Evolutionary conservation across 2,329 filamentous ascomycete species (phyloP), one percentile per base, ranked within the genome.

Genomic region (Fusarium albosuccineum): DNA sequence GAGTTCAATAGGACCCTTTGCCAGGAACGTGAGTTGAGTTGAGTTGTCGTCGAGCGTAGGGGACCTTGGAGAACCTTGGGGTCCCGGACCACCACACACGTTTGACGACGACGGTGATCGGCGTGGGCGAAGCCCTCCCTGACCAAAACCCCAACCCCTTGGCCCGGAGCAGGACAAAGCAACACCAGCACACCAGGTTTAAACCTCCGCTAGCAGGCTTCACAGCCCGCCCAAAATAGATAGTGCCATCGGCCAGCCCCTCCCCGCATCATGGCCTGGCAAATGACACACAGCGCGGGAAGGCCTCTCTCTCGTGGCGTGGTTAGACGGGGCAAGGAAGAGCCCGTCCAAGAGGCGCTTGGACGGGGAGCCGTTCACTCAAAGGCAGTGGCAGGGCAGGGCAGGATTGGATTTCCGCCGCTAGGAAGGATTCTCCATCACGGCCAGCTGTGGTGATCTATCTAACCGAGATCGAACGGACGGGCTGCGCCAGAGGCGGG

Each of bases 391-490:
- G 42, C 26, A 34, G 34, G 59, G 44, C 56, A 64, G 55, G 60
- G 44, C 57, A 42, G 30, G 57, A 62, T 64, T 64, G 64, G 46
- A 54, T 57, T 67, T 60, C 66, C 57, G 41, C 60, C 57, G 62
- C 48, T 48, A 34, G 29, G 44, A 34, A 50, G 30, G 54, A 36
- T 44, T 29, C 39, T 60, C 56, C 46, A 60, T 57, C 46, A 46
- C 56, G 44, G 53, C 49, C 51, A 62, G 41, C 45, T 56, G 37
- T 26, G 45, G 40, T 54, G 68, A 71, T 72, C 70, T 72, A 69
- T 72, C 70, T 72, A 69, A 44, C 58, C 66, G 66, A 68, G 70
- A 73, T 72, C 61, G 70, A 68, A 48, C 37, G 22, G 60, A 46
- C 48, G 54, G 53, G 42, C 51, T 64, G 40, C 40, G 61, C 54